These are phyloP conservation scores for Leishmania aethiopica DNA, from an alignment of 208 protist genomes.

Conservation along the genomic window DNA sequence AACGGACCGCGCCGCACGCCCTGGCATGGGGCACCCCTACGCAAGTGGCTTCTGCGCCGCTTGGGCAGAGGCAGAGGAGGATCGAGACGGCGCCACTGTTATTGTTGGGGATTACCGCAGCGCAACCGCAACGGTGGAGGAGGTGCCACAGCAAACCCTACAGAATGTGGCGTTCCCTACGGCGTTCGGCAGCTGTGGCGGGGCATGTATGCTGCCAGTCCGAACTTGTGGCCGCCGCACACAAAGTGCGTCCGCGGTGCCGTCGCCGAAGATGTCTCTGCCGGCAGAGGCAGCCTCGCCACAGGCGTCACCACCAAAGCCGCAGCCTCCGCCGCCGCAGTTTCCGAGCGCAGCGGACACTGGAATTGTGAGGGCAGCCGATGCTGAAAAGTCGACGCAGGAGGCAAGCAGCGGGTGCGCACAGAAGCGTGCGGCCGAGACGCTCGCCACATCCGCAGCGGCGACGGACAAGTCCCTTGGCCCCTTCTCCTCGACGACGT, in stretches of 20 bases:
- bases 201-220: conserved; percentile 18
- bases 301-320: neutral
- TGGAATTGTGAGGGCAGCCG: neutral
- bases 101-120: conserved; percentile 46
- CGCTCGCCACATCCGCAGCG: neutral
- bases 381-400: neutral
- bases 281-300: neutral
- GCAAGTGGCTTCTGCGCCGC: neutral
- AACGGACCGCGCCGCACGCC: neutral
- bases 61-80: neutral
- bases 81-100: neutral
- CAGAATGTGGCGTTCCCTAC: conserved; percentile 73
- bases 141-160: conserved; percentile 76
- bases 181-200: conserved; percentile 46
- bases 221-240: conserved; percentile 6
- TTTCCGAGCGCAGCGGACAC: neutral
- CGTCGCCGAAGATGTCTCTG: neutral
- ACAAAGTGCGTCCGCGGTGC: neutral
- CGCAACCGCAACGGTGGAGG: conserved; percentile 35
- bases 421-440: neutral
- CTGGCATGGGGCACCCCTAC: neutral
- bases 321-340: neutral
- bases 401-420: neutral
- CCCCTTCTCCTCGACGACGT: neutral
- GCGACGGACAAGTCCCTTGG: neutral